phyloP scores from a whole-genome alignment of 371 early-diverging fungal genomes.

The Rhizopus sp. region DNA sequence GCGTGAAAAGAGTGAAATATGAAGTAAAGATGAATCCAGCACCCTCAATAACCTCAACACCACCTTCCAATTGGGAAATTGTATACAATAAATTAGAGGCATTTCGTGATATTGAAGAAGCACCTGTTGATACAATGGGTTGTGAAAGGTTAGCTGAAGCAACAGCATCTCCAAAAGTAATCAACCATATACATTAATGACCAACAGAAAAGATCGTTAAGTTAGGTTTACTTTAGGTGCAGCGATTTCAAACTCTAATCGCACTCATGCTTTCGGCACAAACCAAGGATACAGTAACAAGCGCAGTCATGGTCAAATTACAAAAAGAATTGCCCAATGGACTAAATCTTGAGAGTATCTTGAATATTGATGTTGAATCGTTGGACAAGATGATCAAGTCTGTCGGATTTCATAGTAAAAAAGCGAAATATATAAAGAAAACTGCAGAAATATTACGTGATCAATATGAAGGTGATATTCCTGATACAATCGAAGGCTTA shows the following conservation, averaged over 20 bases:
- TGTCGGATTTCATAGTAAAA: conserved; percentile 93
- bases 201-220: neutral
- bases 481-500: conserved; percentile 78
- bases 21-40: neutral
- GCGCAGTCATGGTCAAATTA: conserved; percentile 72
- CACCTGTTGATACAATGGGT: conserved; percentile 97
- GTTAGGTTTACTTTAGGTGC: conserved; percentile 38
- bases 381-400: conserved; percentile 76
- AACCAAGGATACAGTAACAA: conserved; percentile 94
- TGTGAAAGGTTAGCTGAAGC: conserved; percentile 79
- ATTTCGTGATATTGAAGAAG: conserved; percentile 61
- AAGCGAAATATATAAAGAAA: conserved; percentile 78
- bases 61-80: conserved; percentile 68
- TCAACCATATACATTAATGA: neutral
- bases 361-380: conserved; percentile 54
- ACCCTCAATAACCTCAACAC: neutral
- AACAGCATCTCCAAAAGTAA: conserved; percentile 24
- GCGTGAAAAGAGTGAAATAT: neutral
- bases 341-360: conserved; percentile 57
- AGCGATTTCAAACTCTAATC: conserved; percentile 88
- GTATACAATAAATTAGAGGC: conserved; percentile 65
- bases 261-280: conserved; percentile 94
- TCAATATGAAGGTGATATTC: conserved; percentile 83
- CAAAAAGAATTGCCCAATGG: conserved; percentile 69
- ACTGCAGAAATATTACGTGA: conserved; percentile 75